phyloP scores from a whole-genome alignment of 2,329 filamentous ascomycete species.

The Hypoxylon sp. region DNA sequence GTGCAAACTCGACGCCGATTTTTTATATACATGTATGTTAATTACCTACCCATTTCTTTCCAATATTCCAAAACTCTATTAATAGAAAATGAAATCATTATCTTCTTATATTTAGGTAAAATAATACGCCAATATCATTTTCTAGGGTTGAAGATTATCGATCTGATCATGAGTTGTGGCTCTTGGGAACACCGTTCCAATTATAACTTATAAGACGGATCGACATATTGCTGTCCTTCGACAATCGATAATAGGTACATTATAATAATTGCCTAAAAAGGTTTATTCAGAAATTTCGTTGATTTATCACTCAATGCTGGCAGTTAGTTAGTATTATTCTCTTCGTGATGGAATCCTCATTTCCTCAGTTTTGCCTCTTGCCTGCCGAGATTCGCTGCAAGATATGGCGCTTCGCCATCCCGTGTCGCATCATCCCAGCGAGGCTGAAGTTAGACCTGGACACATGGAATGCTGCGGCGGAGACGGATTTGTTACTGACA shows the following conservation, averaged over 20 bases:
- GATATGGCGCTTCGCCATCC: conserved; percentile 34
- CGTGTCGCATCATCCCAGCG: conserved; percentile 24
- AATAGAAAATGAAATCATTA: too few species aligned
- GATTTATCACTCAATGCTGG: not conserved
- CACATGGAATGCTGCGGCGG: conserved; percentile 31
- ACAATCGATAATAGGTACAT: not conserved
- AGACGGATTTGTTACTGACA: conserved; percentile 29
- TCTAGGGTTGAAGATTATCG: too few species aligned
- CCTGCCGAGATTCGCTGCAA: conserved; percentile 36
- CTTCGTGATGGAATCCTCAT: conserved; percentile 28
- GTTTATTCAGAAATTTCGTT: not conserved
- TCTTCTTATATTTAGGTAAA: too few species aligned
- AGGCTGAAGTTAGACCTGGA: conserved; percentile 36
- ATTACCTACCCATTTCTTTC: too few species aligned
- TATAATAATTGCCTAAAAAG: not conserved
- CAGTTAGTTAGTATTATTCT: not conserved
- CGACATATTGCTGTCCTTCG: not conserved
- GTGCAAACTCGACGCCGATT: too few species aligned
- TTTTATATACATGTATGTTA: too few species aligned
- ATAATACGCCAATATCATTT: too few species aligned
- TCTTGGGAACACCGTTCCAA: too few species aligned
- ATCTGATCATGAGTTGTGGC: too few species aligned
- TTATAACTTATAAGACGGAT: too few species aligned
- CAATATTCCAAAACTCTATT: too few species aligned
- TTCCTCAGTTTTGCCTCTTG: conserved; percentile 36